Evolutionary conservation across 2,329 filamentous ascomycete species (phyloP).

Genomic region (Calonectria montana): DNA sequence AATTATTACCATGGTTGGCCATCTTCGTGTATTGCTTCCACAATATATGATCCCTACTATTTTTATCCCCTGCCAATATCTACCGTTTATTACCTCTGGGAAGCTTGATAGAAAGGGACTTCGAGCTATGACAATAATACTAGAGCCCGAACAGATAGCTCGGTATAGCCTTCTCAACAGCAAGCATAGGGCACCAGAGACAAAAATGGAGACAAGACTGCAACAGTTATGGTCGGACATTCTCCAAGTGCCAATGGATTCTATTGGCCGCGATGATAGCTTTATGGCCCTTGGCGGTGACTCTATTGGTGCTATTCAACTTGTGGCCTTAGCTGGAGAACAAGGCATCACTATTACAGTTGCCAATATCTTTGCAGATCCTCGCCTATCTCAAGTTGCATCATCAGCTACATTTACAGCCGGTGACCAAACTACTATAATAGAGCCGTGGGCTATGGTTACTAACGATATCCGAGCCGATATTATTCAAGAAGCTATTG

Average conservation of each 20-base stretch:
- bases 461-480: background rate
- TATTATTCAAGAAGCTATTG: background rate
- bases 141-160: constrained; percentile 15
- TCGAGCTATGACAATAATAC: background rate
- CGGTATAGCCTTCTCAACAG: constrained; percentile 13
- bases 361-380: background rate
- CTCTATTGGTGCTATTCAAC: constrained; percentile 36
- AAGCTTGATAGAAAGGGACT: background rate
- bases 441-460: background rate
- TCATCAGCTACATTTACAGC: constrained; percentile 28
- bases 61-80: background rate
- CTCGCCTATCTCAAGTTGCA: background rate
- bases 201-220: constrained; percentile 25
- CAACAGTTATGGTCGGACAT: constrained; percentile 48
- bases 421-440: background rate
- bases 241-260: constrained; percentile 44
- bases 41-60: background rate
- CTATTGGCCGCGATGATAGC: background rate
- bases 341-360: background rate
- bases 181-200: background rate
- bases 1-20: background rate
- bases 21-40: background rate
- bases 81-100: background rate
- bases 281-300: constrained; percentile 16
- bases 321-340: constrained; percentile 1